A percentile compares a stretch with the other conserved stretches of the same genome.
phyloP scores from a whole-genome alignment of 78 protist species.

The Diacronema lutheri region DNA sequence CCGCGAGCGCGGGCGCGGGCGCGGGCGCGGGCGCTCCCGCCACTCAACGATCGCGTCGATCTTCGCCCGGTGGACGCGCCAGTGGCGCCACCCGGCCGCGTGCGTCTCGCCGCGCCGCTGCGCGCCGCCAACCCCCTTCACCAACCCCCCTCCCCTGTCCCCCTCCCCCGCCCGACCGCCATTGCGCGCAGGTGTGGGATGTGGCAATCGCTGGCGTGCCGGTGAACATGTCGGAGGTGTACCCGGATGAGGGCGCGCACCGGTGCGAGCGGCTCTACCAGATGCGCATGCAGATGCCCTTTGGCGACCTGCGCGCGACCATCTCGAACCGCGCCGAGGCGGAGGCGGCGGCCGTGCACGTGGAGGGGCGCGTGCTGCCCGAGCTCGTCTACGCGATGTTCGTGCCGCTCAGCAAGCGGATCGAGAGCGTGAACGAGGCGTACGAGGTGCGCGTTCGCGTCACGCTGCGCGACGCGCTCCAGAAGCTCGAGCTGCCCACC shows the following conservation, averaged over 20 bases:
- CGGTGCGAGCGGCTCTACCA: neutral
- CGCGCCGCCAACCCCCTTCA: no score
- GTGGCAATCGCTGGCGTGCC: conserved; percentile 1
- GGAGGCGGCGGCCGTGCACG: neutral
- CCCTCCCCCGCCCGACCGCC: no score
- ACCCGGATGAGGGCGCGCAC: no score
- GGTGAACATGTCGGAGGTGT: conserved; percentile 14
- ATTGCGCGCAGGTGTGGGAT: neutral
- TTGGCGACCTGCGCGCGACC: conserved; percentile 3
- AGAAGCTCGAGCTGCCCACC: neutral
- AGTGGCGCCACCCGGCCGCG: no score
- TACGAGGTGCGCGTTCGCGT: neutral
- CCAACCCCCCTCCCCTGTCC: no score
- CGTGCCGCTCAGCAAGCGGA: neutral
- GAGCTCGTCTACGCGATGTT: conserved; percentile 25
- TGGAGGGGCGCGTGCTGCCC: neutral
- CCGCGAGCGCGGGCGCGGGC: no score
- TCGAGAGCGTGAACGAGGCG: neutral
- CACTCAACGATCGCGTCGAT: no score
- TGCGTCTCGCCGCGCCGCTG: no score
- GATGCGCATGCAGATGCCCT: conserved; percentile 9
- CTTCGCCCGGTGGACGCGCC: no score
- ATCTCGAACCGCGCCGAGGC: neutral
- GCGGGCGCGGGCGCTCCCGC: no score
- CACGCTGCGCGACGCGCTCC: neutral